phyloP scores from a whole-genome alignment of 441 rosid genomes.

The Brassica hybrid region DNA sequence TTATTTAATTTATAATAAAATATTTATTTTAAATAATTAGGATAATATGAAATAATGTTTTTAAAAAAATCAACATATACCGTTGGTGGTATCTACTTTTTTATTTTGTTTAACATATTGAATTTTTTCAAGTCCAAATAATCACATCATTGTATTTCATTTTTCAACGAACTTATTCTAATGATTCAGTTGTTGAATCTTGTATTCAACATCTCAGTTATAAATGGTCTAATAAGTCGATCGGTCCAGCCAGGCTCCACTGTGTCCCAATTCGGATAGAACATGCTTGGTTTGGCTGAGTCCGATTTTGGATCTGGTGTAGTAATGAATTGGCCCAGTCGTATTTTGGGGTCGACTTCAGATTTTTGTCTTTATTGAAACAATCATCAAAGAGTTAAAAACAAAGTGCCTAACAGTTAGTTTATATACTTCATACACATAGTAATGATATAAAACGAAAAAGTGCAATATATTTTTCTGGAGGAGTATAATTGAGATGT shows the following conservation, averaged over 20 bases:
- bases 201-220: no score
- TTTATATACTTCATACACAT: background rate
- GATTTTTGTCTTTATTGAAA: slow-evolving; percentile 19
- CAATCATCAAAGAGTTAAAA: slow-evolving; percentile 14
- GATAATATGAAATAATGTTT: no score
- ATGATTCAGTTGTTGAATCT: no score
- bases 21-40: no score
- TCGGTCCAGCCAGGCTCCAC: slow-evolving; percentile 34
- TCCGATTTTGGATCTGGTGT: slow-evolving; percentile 15
- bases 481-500: slow-evolving; percentile 25
- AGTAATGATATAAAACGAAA: background rate
- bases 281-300: slow-evolving; percentile 31
- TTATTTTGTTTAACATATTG: no score
- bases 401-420: background rate
- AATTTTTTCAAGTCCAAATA: no score
- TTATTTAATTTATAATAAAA: no score
- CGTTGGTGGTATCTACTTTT: no score
- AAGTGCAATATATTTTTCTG: background rate
- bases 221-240: no score
- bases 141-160: no score
- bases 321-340: background rate
- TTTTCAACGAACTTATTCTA: no score
- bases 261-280: slow-evolving; percentile 20
- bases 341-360: background rate
- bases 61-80: no score